A percentile compares a stretch with the other conserved stretches of the same genome.
Evolutionary conservation across 2,329 filamentous ascomycete species (phyloP).

Genomic region (Arthrobotrys sinensis): DNA sequence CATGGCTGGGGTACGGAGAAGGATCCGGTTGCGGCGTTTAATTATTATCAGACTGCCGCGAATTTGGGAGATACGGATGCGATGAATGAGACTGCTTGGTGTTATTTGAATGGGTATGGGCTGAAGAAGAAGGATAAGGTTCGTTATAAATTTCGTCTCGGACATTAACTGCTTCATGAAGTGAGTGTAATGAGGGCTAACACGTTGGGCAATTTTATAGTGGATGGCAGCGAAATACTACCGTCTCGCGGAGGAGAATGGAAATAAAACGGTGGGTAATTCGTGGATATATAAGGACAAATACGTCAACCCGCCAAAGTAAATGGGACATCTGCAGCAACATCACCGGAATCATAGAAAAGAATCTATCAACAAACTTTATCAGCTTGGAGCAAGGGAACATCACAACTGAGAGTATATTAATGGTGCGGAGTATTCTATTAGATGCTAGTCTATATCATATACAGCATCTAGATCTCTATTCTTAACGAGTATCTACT

Average conservation of each 20-base stretch:
- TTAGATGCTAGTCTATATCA: not conserved
- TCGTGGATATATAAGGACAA: constrained; percentile 99
- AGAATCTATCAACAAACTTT: not conserved
- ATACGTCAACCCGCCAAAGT: constrained; percentile 74
- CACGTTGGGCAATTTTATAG: constrained; percentile 28
- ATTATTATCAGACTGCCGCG: constrained; percentile 98
- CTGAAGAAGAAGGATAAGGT: constrained; percentile 96
- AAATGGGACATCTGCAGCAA: constrained; percentile 33
- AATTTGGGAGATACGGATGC: constrained; percentile 97
- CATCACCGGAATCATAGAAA: constrained; percentile 39
- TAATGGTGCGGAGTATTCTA: constrained; percentile 8
- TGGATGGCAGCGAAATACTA: constrained; percentile 84
- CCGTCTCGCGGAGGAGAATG: constrained; percentile 88
- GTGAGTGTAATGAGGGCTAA: not conserved
- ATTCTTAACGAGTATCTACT: not conserved
- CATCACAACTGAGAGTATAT: constrained; percentile 35
- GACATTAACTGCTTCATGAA: not conserved
- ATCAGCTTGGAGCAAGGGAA: constrained; percentile 61
- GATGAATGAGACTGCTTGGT: constrained; percentile 97
- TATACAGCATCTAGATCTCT: not conserved
- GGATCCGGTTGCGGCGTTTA: constrained; percentile 84
- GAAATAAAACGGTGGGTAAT: constrained; percentile 92
- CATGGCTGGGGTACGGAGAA: constrained; percentile 93
- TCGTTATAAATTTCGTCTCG: constrained; percentile 68
- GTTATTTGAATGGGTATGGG: constrained; percentile 95